Conservation (phyloP, 2,329 filamentous ascomycete species). For the Trichothecium roseum region DNA sequence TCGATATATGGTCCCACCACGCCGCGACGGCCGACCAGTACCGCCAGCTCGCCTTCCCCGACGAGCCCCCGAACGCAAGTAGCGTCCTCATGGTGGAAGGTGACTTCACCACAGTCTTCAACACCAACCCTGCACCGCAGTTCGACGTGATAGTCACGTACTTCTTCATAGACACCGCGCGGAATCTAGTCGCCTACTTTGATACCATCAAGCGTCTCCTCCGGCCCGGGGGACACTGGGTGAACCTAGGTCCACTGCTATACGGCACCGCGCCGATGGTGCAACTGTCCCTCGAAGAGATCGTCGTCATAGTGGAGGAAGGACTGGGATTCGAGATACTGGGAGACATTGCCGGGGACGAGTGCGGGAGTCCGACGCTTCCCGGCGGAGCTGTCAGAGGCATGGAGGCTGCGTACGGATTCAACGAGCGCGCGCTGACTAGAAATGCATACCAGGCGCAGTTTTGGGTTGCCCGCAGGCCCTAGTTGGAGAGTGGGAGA, state of each 20-base stretch:
- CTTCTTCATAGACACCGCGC: constrained; percentile 52
- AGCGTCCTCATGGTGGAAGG: constrained; percentile 40
- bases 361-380: constrained; percentile 33
- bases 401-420: constrained; percentile 40
- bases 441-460: constrained; percentile 44
- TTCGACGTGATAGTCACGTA: constrained; percentile 44
- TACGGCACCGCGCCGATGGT: constrained; percentile 45
- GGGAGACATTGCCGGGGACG: constrained; percentile 22
- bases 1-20: constrained; percentile 48
- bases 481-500: too few relatives aligned
- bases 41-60: constrained; percentile 34
- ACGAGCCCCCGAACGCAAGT: constrained; percentile 20
- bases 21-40: constrained; percentile 34
- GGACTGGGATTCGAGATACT: constrained; percentile 41
- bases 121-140: constrained; percentile 6
- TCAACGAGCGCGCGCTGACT: constrained; percentile 37
- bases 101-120: constrained; percentile 37
- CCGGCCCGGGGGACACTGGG: constrained; percentile 37
- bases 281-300: constrained; percentile 44
- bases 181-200: constrained; percentile 43
- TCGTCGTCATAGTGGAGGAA: constrained; percentile 34
- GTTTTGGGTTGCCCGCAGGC: constrained; percentile 41
- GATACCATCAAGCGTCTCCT: constrained; percentile 40
- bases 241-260: constrained; percentile 45
- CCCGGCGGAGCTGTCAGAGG: constrained; percentile 28